phyloP scores from a whole-genome alignment of 495 filamentous ascomycete genomes.

The Filosporella fistucella region DNA sequence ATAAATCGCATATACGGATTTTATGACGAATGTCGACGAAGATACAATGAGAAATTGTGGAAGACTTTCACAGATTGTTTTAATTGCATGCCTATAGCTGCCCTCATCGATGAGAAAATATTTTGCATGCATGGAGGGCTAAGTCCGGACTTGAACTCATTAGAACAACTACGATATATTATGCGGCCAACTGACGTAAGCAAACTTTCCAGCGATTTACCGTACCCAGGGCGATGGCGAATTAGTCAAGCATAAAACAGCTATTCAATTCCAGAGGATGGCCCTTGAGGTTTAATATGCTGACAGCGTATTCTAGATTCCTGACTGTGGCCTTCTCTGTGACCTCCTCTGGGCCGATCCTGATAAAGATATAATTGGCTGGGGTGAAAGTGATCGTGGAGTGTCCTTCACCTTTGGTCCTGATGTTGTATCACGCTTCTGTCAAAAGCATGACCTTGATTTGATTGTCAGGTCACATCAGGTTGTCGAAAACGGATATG shows the following conservation, averaged over 20 bases:
- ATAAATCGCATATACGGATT: constrained; percentile 99
- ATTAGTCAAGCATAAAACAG: constrained; percentile 23
- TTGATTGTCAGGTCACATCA: constrained; percentile 96
- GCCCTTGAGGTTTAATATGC: too few relatives aligned
- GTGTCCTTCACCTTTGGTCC: constrained; percentile 98
- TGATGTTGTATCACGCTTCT: constrained; percentile 94
- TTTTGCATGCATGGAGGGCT: constrained; percentile 98
- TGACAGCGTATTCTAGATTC: constrained; percentile 64
- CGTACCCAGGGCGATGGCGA: too few relatives aligned
- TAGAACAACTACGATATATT: constrained; percentile 97
- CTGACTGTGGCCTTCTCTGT: constrained; percentile 92
- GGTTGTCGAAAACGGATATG: constrained; percentile 96
- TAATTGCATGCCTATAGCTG: constrained; percentile 95
- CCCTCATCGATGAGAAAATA: constrained; percentile 99
- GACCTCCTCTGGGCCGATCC: constrained; percentile 98
- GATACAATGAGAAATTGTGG: constrained; percentile 99
- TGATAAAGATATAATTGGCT: constrained; percentile 96
- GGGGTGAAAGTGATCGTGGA: constrained; percentile 96
- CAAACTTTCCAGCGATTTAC: constrained; percentile 14
- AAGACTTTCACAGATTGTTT: constrained; percentile 99
- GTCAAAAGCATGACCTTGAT: constrained; percentile 99
- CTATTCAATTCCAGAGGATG: too few relatives aligned
- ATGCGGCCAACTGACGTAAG: constrained; percentile 97
- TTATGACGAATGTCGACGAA: constrained; percentile 97
- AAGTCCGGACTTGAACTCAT: constrained; percentile 94